These are phyloP conservation scores for Colletotrichum sp. DNA, from an alignment of 2,329 filamentous ascomycete species.

Conservation along the genomic window DNA sequence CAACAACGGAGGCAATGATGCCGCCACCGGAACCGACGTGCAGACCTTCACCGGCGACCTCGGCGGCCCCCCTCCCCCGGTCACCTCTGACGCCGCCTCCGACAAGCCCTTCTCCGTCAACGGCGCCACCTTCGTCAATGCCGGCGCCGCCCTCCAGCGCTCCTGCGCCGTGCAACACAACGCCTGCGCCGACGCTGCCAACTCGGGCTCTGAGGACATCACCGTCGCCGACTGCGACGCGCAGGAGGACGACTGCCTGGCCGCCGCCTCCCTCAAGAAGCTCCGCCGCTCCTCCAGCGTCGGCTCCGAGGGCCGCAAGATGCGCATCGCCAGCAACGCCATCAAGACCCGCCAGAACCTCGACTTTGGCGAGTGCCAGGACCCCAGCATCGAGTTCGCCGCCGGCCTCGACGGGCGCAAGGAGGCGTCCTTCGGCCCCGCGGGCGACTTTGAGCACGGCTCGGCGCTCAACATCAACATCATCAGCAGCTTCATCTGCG, in stretches of 20 bases:
- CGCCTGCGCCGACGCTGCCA: slow-evolving; percentile 53
- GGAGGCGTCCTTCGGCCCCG: slow-evolving; percentile 45
- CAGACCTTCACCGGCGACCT: slow-evolving; percentile 51
- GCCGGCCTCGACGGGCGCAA: slow-evolving; percentile 53
- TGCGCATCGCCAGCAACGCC: slow-evolving; percentile 23
- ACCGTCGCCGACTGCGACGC: slow-evolving; percentile 45
- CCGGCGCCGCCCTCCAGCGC: slow-evolving; percentile 50
- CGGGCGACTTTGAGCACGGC: slow-evolving; percentile 55
- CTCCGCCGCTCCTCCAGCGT: slow-evolving; percentile 12
- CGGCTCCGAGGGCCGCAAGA: slow-evolving; percentile 3
- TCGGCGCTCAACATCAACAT: slow-evolving; percentile 44
- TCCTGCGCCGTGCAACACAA: slow-evolving; percentile 58
- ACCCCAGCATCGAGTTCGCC: slow-evolving; percentile 55
- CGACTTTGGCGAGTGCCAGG: slow-evolving; percentile 51
- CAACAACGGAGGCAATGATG: slow-evolving; percentile 1
- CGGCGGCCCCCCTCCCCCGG: slow-evolving; percentile 47
- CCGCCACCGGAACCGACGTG: slow-evolving; percentile 35
- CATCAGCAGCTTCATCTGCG: slow-evolving; percentile 53
- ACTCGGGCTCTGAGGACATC: slow-evolving; percentile 43
- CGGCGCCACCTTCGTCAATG: slow-evolving; percentile 58
- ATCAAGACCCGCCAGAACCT: slow-evolving; percentile 23
- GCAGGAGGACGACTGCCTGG: slow-evolving; percentile 45
- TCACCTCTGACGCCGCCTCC: slow-evolving; percentile 35
- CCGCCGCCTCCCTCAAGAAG: slow-evolving; percentile 21
- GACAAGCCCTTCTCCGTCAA: slow-evolving; percentile 57